phyloP scores from a whole-genome alignment of 345 rosid genomes.

The Murraya koenigii region DNA sequence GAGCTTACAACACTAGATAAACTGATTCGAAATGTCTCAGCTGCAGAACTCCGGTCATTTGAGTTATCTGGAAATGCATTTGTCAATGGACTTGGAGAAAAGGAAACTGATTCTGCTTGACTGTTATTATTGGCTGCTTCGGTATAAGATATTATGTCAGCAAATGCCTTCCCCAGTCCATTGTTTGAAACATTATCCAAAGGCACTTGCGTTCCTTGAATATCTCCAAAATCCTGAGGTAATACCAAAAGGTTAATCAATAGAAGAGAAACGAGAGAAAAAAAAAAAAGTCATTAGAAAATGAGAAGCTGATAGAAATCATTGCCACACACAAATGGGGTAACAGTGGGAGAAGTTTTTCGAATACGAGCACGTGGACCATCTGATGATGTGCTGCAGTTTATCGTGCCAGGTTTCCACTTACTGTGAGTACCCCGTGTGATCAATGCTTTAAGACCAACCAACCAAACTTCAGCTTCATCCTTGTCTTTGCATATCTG shows the following conservation, averaged over 20 bases:
- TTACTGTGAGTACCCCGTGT: constrained; percentile 38
- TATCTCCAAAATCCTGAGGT: constrained; percentile 49
- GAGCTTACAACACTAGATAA: constrained; percentile 83
- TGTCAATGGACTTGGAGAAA: constrained; percentile 30
- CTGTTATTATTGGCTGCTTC: constrained; percentile 36
- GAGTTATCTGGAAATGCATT: constrained; percentile 37
- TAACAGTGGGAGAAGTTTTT: constrained; percentile 46
- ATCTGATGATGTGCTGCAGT: constrained; percentile 44
- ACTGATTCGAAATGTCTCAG: constrained; percentile 66
- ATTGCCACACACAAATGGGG: constrained; percentile 50
- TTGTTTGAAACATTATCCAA: constrained; percentile 39
- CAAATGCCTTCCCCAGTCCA: constrained; percentile 67
- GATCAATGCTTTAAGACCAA: constrained; percentile 71
- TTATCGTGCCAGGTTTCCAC: constrained; percentile 52
- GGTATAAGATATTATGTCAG: constrained; percentile 68
- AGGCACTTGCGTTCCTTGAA: constrained; percentile 43
- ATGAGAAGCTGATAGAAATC: constrained; percentile 5
- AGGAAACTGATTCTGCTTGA: constrained; percentile 43
- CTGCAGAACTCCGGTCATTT: constrained; percentile 51
- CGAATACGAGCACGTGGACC: constrained; percentile 41
- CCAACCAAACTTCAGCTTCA: constrained; percentile 96
- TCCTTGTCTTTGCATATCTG: constrained; percentile 98
- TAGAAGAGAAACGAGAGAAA: neutral
- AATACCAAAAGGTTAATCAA: constrained; percentile 9
- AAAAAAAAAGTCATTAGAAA: neutral